Percentiles rank a stretch among this genome's conserved stretches.
These are phyloP conservation scores for Pichia sp. DNA, from an alignment of 1,139 yeast genomes.

Conservation along the genomic window DNA sequence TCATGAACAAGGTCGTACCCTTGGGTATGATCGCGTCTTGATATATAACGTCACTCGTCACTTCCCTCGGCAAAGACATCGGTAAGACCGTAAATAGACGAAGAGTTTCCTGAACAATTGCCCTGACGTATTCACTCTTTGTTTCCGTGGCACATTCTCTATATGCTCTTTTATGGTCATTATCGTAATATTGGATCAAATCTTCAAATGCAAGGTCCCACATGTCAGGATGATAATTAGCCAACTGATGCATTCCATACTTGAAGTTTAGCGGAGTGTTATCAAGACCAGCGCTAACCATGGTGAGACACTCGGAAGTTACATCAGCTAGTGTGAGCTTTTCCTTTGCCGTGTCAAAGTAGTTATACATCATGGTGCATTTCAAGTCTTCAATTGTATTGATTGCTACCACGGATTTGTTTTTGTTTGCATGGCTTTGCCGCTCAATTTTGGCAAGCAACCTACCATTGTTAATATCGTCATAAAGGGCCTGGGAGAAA, in stretches of 20 bases:
- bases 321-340: constrained; percentile 34
- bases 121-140: constrained; percentile 43
- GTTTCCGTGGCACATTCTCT: constrained; percentile 23
- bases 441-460: background rate
- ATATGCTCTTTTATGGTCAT: constrained; percentile 40
- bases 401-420: background rate
- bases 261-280: constrained; percentile 61
- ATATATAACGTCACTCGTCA: constrained; percentile 42
- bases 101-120: constrained; percentile 56
- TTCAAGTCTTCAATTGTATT: constrained; percentile 10
- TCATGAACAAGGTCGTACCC: constrained; percentile 54
- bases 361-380: constrained; percentile 24
- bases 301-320: constrained; percentile 59
- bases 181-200: constrained; percentile 30
- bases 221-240: constrained; percentile 35
- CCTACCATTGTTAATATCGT: constrained; percentile 13
- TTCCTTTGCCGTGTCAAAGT: constrained; percentile 13
- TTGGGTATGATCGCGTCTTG: constrained; percentile 40
- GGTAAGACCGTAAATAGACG: constrained; percentile 63
- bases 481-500: constrained; percentile 17
- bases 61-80: constrained; percentile 54
- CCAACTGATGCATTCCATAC: constrained; percentile 55
- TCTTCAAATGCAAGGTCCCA: constrained; percentile 38
- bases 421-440: background rate
- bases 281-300: constrained; percentile 77